Percentiles rank a stretch among this genome's conserved stretches.
phyloP scores from a whole-genome alignment of 2,329 filamentous ascomycete genomes.

The Arachnopeziza araneosa region DNA sequence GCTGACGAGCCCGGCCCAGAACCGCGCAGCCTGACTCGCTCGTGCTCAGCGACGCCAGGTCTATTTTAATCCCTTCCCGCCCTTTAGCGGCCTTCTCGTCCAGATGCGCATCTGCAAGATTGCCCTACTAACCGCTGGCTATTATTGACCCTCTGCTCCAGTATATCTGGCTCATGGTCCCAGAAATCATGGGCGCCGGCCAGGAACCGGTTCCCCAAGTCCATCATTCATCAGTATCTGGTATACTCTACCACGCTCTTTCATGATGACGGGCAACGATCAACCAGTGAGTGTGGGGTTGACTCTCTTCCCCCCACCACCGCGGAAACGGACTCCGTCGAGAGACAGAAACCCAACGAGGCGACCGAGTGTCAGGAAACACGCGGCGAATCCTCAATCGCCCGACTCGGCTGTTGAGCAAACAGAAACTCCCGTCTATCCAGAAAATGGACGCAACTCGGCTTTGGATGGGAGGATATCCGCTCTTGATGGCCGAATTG shows the following conservation, averaged over 20 bases:
- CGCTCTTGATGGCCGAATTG: conserved; percentile 13
- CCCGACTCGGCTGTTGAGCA: conserved; percentile 20
- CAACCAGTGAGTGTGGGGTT: conserved; percentile 27
- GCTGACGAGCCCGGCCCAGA: background rate
- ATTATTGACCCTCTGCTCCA: background rate
- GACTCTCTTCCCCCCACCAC: conserved; percentile 30
- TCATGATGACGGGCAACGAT: conserved; percentile 19
- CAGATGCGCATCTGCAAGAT: background rate
- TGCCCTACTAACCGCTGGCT: background rate
- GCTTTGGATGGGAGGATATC: conserved; percentile 18
- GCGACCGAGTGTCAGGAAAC: conserved; percentile 24
- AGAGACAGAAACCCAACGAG: conserved; percentile 17
- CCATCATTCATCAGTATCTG: conserved; percentile 10
- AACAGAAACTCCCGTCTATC: conserved; percentile 20
- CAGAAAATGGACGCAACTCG: conserved; percentile 13
- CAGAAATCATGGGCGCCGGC: background rate
- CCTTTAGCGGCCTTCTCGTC: background rate
- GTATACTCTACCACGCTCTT: conserved; percentile 11
- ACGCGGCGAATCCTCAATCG: conserved; percentile 20
- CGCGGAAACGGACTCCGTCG: conserved; percentile 13
- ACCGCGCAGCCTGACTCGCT: background rate
- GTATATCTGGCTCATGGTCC: background rate
- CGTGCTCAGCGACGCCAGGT: background rate
- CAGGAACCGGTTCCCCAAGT: background rate
- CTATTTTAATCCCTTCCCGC: background rate